Base-by-base conservation (phyloP, 768 basidiomycete genomes). In the Leccinum truebloodii region DNA sequence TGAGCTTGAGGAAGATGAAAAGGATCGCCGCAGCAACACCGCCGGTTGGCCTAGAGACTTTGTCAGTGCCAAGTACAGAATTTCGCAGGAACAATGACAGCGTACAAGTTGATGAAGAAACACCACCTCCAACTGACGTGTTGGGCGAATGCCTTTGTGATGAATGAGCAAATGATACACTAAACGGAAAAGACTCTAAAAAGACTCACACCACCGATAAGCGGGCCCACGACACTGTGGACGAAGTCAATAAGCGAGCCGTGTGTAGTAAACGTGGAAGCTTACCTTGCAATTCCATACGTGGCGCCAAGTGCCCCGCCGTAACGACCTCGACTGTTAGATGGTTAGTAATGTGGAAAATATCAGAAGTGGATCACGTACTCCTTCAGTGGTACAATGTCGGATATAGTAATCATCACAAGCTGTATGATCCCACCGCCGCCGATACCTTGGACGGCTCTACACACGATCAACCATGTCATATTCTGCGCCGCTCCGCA, bases 91-190 rank as follows among this genome's bases (percentile, higher is more conserved):
- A 4, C 39, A 0, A 20, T 8, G 12, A 39, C 28, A n/a, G 62
- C 84, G 58, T 69, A 87, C 88, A 91, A 65, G 65, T 90, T 90
- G 65, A 91, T 86, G 69, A 84, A 89, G 73, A 91, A 91, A 69
- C 88, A 89, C 92, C 92, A 93, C 76, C 92, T 75, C 92, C 92
- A 94, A 1, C 85, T 79, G 18, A 86, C 86, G 68, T 89, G 86
- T 67, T 92, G 85, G 0, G 90, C 84, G 59, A 93, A 83, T 13
- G 75, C 86, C 88, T 62, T 52, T n/a, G 14, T 14, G 26, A 49
- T 30, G 30, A 18, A 8, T 58, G 58, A 58, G 62, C 41, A 61
- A 60, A 57, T 52, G 48, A 6, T 3, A 32, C 48, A 39, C 53
- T 8, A 0, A 24, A 32, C 1, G 2, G 37, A 49, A 41, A 7